Evolutionary conservation across 176 grass and related monocot genomes (phyloP), one percentile per base, ranked within the genome.

Genomic region (Bromus sterilis): DNA sequence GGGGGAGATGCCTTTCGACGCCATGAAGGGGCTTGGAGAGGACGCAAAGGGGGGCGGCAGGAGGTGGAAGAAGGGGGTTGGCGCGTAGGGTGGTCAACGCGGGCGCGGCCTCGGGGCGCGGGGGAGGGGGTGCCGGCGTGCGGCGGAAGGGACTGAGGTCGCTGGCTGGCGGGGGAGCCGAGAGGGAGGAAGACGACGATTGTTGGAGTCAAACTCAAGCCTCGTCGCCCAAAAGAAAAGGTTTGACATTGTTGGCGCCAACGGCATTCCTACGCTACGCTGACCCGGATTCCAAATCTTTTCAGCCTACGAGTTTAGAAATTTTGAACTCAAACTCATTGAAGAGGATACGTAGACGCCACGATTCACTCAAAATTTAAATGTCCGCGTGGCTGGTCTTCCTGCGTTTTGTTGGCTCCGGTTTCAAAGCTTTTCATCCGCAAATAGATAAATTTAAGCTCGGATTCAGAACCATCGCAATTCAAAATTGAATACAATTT

Each of bases 181-280:
- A 64, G 83, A 71, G 11, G 49, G 84, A 60, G 77, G 28, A 30
- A 43, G 71, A 87, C 4, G 73, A 61, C 16, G 51, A 69, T 20
- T 89, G 69, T 76, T 89, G 77, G 82, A 84, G 87, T 80, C 82
- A 80, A 84, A 80, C 76, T 69, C 82, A 84, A 89, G 76, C 75
- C 76, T n/a, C n/a, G 33, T 71, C 2, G 11, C 25, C 26, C 25
- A 73, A 73, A 73, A 31, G 14, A 48, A 53, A 13, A 63, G 23
- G 32, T 68, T 70, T 70, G 64, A 70, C 64, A 37, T 70, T 77
- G 14, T 18, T 28, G 23, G 13, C 33, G 25, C 69, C 7, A 72
- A 29, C 31, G 41, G 2, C 15, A 21, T 2, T 72, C 69, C 69
- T 48, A 48, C 14, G 41, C 26, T 5, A 29, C 30, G 41, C 31